These are phyloP conservation scores for Flaveria ramosissima DNA, from an alignment of 129 eudicot species.

Conservation along the genomic window DNA sequence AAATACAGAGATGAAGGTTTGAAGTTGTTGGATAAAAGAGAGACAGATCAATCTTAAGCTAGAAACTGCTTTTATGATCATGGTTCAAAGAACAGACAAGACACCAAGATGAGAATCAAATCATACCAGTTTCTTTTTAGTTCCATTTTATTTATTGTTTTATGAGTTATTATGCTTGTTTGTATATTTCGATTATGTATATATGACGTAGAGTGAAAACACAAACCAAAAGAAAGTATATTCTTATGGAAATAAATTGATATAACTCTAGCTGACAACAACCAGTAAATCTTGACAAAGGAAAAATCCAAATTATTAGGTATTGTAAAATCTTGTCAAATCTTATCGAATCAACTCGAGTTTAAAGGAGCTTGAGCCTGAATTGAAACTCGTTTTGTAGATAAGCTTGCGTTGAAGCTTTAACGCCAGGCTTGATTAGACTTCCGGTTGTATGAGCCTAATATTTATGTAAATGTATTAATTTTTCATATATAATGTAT, in stretches of 20 bases:
- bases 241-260: background rate
- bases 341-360: too few species aligned
- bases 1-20: slow-evolving; percentile 42
- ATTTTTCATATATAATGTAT: too few species aligned
- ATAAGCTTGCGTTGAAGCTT: too few species aligned
- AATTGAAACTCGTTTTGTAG: too few species aligned
- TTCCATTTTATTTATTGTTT: background rate
- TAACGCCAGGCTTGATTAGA: too few species aligned
- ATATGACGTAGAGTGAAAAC: background rate
- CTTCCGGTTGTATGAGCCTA: too few species aligned
- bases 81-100: slow-evolving; percentile 49
- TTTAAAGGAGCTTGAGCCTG: too few species aligned
- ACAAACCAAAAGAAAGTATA: background rate
- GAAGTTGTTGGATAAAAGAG: slow-evolving; percentile 30
- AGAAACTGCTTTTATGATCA: slow-evolving; percentile 32
- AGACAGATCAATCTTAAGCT: slow-evolving; percentile 31
- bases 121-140: slow-evolving; percentile 28
- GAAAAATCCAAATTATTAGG: background rate
- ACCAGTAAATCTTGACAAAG: background rate
- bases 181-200: background rate
- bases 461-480: too few species aligned
- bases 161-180: background rate
- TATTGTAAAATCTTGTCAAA: too few species aligned
- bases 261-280: background rate
- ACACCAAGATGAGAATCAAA: slow-evolving; percentile 44